Evolutionary conservation across 1,284 basidiomycete species (phyloP), one percentile per base, ranked within the genome.

Genomic region (Leccinum fuscescens): DNA sequence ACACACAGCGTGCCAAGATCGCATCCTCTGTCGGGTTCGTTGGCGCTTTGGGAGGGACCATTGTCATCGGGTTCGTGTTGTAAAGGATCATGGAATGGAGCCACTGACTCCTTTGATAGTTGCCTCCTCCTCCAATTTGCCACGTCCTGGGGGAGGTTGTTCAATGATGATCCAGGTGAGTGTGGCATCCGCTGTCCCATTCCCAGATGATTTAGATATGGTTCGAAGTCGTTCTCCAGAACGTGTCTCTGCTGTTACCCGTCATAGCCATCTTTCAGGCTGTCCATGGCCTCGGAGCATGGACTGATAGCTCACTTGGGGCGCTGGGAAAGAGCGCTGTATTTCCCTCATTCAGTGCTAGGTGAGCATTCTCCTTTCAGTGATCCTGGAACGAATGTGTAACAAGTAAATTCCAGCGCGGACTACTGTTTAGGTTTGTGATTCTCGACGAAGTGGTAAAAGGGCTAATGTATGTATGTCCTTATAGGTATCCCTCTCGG

Each of bases 401-500:
- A 42, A 69, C 55, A 8, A 15, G 14, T 51, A 15, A n/a, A 20
- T n/a, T 1, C 8, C 3, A 72, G 69, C 14, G 53, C 60, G 39
- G 71, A 70, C 44, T 69, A 67, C 55, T 27, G 64, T 33, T 2
- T 67, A 58, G 71, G 68, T 71, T 27, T 4, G 68, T 67, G 15
- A 17, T 29, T n/a, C 15, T 11, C 49, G 11, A 35, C 53, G 3
- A 14, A 15, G 44, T 37, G 11, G 9, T 50, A 24, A 3, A 6
- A 27, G 35, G 11, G n/a, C 24, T 52, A 8, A 57, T 37, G 15
- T 58, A 33, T 2, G 20, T 12, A 14, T n/a, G 3, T 31, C 9
- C 6, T 37, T 56, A 12, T 29, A 72, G 70, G 72, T 35, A 64
- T 73, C 15, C 72, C 69, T 31, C 62, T 73, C 17, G 70, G 69